Base-by-base conservation (phyloP, 768 basidiomycete genomes). In the Mycena albidolilacea region DNA sequence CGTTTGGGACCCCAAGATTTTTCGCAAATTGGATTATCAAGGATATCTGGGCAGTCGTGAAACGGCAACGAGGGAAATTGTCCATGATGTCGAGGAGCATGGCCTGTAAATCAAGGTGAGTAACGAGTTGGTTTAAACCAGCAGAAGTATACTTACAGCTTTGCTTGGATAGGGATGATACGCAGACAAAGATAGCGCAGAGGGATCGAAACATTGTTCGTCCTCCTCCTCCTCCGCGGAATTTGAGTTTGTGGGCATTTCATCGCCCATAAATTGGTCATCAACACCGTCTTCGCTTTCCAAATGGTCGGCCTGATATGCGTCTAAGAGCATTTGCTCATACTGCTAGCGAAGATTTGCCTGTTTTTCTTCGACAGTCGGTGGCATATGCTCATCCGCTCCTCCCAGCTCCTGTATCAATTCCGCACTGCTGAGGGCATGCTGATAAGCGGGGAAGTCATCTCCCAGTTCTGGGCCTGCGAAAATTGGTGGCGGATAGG, bases 261-360 rank as follows among this genome's bases (percentile, higher is more conserved):
- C 63, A 50, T 64, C 48, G 48, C 63, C 15, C 48, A 64, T 37
- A 64, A 64, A 64, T 38, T 64, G 63, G 19, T 64, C 37, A 21
- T 64, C 35, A 1, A 21, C 5, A 21, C 46, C 63, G 10, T 64
- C 63, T 48, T 64, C 63, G 35, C 38, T 64, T 37, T 48, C 63
- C 63, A 48, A 52, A 52, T 52, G 23, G 46, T 52, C 63, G 9
- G 63, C 46, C 48, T 64, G 63, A 19, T 64, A 64, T 38, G 63
- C 63, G 39, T 64, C 48, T 35, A 64, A 4, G 17, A 64, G 63
- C 63, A 64, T 64, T 39, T 64, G 46, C 48, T 64, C 38, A 55
- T 65, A 65, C 15, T 65, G 64, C 23, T 65, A 52, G n/a, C 64
- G 64, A 55, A 65, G 64, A 55, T 65, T 54, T 55, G 52, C 41